A percentile compares a stretch with the other conserved stretches of the same genome.
These are phyloP conservation scores for Suillus placidus DNA, from an alignment of 768 basidiomycete genomes.

Conservation along the genomic window DNA sequence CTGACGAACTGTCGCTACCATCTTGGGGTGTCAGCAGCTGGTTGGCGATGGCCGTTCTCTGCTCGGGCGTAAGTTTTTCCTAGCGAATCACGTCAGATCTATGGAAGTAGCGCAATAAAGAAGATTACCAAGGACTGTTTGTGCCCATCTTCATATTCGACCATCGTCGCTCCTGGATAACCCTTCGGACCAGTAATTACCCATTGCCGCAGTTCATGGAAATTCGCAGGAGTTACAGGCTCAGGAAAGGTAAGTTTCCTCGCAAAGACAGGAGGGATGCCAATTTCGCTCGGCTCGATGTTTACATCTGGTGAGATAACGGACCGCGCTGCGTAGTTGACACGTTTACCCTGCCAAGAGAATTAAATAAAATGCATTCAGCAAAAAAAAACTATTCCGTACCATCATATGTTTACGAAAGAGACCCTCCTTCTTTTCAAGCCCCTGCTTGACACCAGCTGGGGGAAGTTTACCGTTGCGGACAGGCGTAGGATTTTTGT, in stretches of 20 bases:
- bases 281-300: conserved; percentile 98
- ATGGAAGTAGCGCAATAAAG: neutral
- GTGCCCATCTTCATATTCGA: conserved; percentile 94
- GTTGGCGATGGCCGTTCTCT: conserved; percentile 93
- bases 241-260: conserved; percentile 96
- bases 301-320: conserved; percentile 99
- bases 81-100: conserved; percentile 33
- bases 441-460: conserved; percentile 89
- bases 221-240: conserved; percentile 91
- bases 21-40: conserved; percentile 92
- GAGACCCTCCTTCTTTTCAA: conserved; percentile 98
- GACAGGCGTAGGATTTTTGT: conserved; percentile 87
- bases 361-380: conserved; percentile 5
- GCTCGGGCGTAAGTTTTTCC: conserved; percentile 87
- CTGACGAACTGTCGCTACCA: conserved; percentile 44
- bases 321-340: conserved; percentile 99
- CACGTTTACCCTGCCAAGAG: conserved; percentile 85
- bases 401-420: conserved; percentile 99
- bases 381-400: conserved; percentile 21
- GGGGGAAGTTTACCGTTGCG: conserved; percentile 90
- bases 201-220: conserved; percentile 82
- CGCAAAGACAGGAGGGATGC: conserved; percentile 96
- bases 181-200: conserved; percentile 89
- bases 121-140: conserved; percentile 73
- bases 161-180: conserved; percentile 92